Conservation (phyloP, 2,329 filamentous ascomycete species). For the Periconia digitata region DNA sequence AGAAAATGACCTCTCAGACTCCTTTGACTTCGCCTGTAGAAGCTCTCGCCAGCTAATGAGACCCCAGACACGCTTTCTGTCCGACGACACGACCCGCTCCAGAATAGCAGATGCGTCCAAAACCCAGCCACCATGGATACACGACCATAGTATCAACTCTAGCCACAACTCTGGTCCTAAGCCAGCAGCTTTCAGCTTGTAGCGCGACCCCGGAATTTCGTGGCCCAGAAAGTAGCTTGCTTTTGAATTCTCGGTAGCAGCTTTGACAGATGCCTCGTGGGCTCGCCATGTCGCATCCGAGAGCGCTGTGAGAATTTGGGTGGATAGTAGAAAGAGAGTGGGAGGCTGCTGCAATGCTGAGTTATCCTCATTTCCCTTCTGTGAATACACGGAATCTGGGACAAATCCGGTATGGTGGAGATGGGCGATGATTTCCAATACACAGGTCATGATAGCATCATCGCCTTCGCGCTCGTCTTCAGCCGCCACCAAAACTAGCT, state of each 20-base stretch:
- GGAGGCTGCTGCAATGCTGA: constrained; percentile 50
- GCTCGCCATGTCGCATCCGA: constrained; percentile 55
- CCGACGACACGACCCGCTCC: constrained; percentile 23
- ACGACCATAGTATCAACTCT: constrained; percentile 56
- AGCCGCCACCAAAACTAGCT: constrained; percentile 46
- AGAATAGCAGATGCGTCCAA: constrained; percentile 47
- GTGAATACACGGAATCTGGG: constrained; percentile 49
- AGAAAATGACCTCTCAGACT: constrained; percentile 12
- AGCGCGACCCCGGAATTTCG: constrained; percentile 48
- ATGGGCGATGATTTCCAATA: constrained; percentile 52
- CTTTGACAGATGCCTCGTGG: constrained; percentile 42
- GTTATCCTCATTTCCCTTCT: constrained; percentile 35
- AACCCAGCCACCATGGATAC: constrained; percentile 52
- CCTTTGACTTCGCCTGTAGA: constrained; percentile 32
- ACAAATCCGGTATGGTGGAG: constrained; percentile 52
- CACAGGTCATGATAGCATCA: constrained; percentile 43
- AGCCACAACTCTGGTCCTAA: constrained; percentile 53
- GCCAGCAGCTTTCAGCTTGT: constrained; percentile 44
- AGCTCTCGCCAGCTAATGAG: constrained; percentile 48
- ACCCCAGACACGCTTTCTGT: constrained; percentile 26
- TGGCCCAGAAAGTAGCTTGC: constrained; percentile 45
- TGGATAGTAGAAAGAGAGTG: constrained; percentile 50
- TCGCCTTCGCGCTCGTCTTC: constrained; percentile 17
- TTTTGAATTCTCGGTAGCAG: constrained; percentile 33
- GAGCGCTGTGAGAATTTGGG: constrained; percentile 51